These are phyloP conservation scores for Sherardia arvensis DNA, from an alignment of 257 asterid genomes.

Conservation along the genomic window DNA sequence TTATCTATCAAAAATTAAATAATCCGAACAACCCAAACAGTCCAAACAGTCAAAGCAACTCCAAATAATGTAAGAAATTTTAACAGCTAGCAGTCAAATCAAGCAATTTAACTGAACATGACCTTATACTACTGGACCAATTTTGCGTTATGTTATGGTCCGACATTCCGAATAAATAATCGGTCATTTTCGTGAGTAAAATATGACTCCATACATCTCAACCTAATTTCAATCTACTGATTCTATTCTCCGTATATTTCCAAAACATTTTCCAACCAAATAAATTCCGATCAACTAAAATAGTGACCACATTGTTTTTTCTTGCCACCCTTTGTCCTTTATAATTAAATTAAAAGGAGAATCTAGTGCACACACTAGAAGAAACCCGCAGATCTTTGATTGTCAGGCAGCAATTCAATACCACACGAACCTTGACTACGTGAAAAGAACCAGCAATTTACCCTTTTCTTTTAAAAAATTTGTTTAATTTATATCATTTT, in stretches of 20 bases:
- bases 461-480: no score
- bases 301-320: not conserved
- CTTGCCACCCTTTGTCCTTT: not conserved
- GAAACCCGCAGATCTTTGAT: not conserved
- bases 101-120: no score
- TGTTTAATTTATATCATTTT: no score
- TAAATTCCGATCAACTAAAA: not conserved
- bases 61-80: no score
- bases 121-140: not conserved
- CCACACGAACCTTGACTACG: constrained; percentile 8
- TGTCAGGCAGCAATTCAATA: not conserved
- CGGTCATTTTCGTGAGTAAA: not conserved
- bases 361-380: not conserved
- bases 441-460: constrained; percentile 5
- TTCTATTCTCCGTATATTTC: not conserved
- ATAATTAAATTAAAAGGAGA: not conserved
- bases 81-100: no score
- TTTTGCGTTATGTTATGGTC: not conserved
- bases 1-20: no score
- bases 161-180: not conserved
- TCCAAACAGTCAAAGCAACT: no score
- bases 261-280: not conserved
- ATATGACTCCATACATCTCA: not conserved
- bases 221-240: not conserved
- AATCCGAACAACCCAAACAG: no score